These are phyloP conservation scores for Penicillium manginii DNA, from an alignment of 495 filamentous ascomycete species.

Conservation along the genomic window DNA sequence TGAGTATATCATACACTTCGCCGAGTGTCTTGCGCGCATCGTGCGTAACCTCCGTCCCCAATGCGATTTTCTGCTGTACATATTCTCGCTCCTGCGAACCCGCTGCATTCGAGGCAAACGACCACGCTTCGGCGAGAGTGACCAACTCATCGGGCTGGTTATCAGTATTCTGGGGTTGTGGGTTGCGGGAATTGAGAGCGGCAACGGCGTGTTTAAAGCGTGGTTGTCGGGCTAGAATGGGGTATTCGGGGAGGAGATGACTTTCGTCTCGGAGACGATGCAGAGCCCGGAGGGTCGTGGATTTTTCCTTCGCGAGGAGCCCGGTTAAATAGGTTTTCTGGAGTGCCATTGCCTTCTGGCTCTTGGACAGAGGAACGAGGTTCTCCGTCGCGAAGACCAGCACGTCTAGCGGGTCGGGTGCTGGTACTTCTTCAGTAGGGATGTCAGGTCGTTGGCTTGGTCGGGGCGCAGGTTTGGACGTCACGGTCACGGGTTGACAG, in stretches of 20 bases:
- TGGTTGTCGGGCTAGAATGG: slow-evolving; percentile 50
- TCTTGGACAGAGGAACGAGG: slow-evolving; percentile 59
- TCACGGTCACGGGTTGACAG: slow-evolving; percentile 38
- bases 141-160: slow-evolving; percentile 37
- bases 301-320: slow-evolving; percentile 60
- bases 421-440: slow-evolving; percentile 16
- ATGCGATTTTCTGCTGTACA: slow-evolving; percentile 41
- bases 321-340: slow-evolving; percentile 66
- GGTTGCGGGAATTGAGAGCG: slow-evolving; percentile 32
- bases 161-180: slow-evolving; percentile 19
- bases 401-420: slow-evolving; percentile 34
- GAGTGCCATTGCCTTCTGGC: slow-evolving; percentile 63
- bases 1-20: slow-evolving; percentile 39
- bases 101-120: slow-evolving; percentile 52
- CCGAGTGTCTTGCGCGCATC: slow-evolving; percentile 36
- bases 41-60: slow-evolving; percentile 37
- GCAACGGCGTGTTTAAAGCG: slow-evolving; percentile 49
- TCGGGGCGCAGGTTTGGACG: slow-evolving; percentile 32
- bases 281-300: slow-evolving; percentile 57
- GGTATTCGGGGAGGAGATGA: slow-evolving; percentile 67
- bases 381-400: slow-evolving; percentile 60
- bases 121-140: slow-evolving; percentile 49
- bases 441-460: slow-evolving; percentile 27
- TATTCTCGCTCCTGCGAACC: slow-evolving; percentile 36
- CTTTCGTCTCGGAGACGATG: slow-evolving; percentile 69